Conservation (phyloP, 208 protist genomes). For the Acanthamoeba healyi region DNA sequence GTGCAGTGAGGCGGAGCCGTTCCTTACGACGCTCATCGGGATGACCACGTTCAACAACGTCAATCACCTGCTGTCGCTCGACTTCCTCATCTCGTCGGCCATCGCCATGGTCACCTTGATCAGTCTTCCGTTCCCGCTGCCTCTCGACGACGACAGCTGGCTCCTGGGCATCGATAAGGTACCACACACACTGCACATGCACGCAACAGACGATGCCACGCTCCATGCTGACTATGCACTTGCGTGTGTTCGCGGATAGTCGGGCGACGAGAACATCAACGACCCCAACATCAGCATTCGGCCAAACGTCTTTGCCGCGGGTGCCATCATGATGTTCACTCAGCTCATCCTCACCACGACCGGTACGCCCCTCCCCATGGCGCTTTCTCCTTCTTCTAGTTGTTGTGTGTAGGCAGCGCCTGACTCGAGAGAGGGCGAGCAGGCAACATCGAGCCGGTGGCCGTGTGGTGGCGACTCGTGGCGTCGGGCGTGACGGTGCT, state of each 20-base stretch:
- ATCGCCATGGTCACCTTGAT: neutral
- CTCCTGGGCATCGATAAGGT: neutral
- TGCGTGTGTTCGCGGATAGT: neutral
- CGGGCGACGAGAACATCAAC: neutral
- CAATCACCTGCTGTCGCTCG: neutral
- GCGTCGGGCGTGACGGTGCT: constrained; percentile 25
- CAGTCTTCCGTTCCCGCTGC: constrained; percentile 43
- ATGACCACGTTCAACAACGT: constrained; percentile 49
- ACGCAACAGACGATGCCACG: neutral
- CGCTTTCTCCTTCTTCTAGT: neutral
- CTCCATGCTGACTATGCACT: neutral
- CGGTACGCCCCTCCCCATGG: neutral
- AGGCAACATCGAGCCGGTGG: constrained; percentile 60
- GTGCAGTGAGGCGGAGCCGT: neutral
- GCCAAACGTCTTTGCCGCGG: constrained; percentile 31
- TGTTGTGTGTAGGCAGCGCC: no score
- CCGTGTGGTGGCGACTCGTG: constrained; percentile 33
- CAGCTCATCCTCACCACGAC: constrained; percentile 50
- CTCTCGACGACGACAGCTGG: constrained; percentile 62
- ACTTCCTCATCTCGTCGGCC: constrained; percentile 17
- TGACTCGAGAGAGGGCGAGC: neutral
- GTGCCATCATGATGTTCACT: constrained; percentile 14
- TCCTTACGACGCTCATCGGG: neutral
- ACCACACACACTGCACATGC: neutral
- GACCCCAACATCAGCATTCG: constrained; percentile 46